Conservation (phyloP, 345 rosid genomes). For the Geranium brycei region DNA sequence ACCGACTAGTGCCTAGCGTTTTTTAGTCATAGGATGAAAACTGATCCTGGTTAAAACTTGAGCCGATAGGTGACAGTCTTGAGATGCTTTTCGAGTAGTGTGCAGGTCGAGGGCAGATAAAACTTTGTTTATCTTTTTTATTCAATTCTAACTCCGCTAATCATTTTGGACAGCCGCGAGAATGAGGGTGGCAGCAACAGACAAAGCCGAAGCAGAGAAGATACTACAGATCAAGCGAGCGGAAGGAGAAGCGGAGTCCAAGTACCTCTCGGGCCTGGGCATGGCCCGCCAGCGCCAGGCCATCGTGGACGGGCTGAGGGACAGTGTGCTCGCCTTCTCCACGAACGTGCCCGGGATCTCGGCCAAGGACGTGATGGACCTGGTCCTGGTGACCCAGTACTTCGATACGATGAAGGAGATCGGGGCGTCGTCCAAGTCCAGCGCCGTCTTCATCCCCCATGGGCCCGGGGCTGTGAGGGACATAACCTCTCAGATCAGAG, state of each 20-base stretch:
- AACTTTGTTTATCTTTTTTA: too few relatives aligned
- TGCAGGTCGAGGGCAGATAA: too few relatives aligned
- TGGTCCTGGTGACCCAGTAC: constrained; percentile 70
- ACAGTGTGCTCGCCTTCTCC: constrained; percentile 49
- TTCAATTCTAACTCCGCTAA: not conserved
- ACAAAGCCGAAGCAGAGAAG: constrained; percentile 24
- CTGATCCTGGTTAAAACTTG: too few relatives aligned
- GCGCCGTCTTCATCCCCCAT: constrained; percentile 58
- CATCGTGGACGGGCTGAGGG: constrained; percentile 58
- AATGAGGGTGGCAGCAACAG: constrained; percentile 50
- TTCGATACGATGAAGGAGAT: constrained; percentile 71
- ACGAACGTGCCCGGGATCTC: constrained; percentile 60
- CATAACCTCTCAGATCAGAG: constrained; percentile 51
- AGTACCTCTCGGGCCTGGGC: constrained; percentile 47
- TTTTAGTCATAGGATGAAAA: too few relatives aligned
- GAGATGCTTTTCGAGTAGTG: too few relatives aligned
- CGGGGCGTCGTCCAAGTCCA: constrained; percentile 50
- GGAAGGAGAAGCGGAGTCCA: constrained; percentile 58
- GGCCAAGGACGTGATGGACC: constrained; percentile 66
- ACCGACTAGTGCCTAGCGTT: too few relatives aligned
- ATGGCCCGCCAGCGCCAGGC: constrained; percentile 60
- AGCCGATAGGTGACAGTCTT: too few relatives aligned
- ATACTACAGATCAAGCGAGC: constrained; percentile 58
- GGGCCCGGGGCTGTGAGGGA: constrained; percentile 67
- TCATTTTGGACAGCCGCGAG: constrained; percentile 29